Evolutionary conservation across 805 yeast species (phyloP).

Genomic region (Nakazawaea anatomiae): DNA sequence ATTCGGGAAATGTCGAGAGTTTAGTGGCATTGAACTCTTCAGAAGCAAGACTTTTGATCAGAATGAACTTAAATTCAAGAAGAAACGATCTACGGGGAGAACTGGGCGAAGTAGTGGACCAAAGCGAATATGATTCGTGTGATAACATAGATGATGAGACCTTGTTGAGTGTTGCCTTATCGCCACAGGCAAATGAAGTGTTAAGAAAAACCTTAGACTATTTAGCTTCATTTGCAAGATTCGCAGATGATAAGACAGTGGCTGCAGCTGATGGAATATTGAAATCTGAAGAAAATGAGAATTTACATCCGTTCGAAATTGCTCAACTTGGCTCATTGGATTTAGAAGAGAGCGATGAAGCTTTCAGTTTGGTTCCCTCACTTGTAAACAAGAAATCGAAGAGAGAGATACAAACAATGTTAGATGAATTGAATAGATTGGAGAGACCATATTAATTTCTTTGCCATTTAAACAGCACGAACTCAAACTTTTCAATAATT

Average conservation of each 20-base stretch:
- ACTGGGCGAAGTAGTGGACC: constrained; percentile 27
- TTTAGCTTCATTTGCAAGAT: constrained; percentile 78
- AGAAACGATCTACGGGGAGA: constrained; percentile 26
- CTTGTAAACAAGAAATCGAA: constrained; percentile 70
- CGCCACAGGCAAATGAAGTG: constrained; percentile 80
- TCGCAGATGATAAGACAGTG: constrained; percentile 87
- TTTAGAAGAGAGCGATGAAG: constrained; percentile 96
- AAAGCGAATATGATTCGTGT: constrained; percentile 21
- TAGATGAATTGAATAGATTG: constrained; percentile 77
- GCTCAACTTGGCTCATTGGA: constrained; percentile 84
- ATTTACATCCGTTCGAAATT: constrained; percentile 89
- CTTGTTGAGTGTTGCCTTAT: constrained; percentile 44
- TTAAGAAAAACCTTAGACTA: constrained; percentile 89
- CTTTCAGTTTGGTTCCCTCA: constrained; percentile 89
- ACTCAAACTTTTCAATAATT: too few relatives aligned
- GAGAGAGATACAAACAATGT: constrained; percentile 77
- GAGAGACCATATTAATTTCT: constrained; percentile 34
- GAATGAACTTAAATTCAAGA: constrained; percentile 82
- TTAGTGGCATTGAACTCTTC: constrained; percentile 82
- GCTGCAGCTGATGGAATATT: constrained; percentile 88
- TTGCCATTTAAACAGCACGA: too few relatives aligned
- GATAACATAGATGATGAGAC: constrained; percentile 40
- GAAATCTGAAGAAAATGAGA: constrained; percentile 63
- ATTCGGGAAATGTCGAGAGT: constrained; percentile 71
- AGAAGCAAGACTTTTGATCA: constrained; percentile 84